Conservation (phyloP, 495 filamentous ascomycete genomes). For the Penicillium silybi region DNA sequence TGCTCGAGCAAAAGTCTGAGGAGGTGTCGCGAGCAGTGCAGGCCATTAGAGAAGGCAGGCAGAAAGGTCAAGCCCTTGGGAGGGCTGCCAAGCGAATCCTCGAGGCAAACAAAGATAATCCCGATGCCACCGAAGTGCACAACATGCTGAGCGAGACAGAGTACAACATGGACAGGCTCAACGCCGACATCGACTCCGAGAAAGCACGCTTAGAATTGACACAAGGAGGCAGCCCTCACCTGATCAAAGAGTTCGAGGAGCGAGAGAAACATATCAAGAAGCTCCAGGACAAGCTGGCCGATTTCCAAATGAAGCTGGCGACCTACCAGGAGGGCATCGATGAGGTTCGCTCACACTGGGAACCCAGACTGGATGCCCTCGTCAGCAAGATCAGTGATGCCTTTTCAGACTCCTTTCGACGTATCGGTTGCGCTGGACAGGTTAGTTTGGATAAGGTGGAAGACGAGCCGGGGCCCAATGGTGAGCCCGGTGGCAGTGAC, state of each 20-base stretch:
- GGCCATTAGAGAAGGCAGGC: constrained; percentile 26
- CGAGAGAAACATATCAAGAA: constrained; percentile 58
- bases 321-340: constrained; percentile 53
- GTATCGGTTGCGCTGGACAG: constrained; percentile 94
- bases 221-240: constrained; percentile 70
- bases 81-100: constrained; percentile 32
- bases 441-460: constrained; percentile 59
- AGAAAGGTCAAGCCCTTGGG: constrained; percentile 31
- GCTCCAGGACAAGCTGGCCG: constrained; percentile 45
- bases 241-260: constrained; percentile 75
- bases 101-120: constrained; percentile 5
- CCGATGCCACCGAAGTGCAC: constrained; percentile 31
- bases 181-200: constrained; percentile 70
- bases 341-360: constrained; percentile 63
- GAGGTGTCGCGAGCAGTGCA: constrained; percentile 37
- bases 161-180: constrained; percentile 58
- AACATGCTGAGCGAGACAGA: constrained; percentile 25
- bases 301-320: constrained; percentile 42
- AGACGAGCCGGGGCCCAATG: constrained; percentile 33
- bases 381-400: constrained; percentile 80
- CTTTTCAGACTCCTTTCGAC: constrained; percentile 83
- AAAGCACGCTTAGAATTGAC: constrained; percentile 71
- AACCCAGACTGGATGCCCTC: constrained; percentile 76
- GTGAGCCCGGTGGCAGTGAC: constrained; percentile 59
- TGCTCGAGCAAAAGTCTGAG: constrained; percentile 43